Percentiles rank a stretch among this genome's conserved stretches.
Conservation (phyloP, 345 rosid species). For the Camelina hispida region DNA sequence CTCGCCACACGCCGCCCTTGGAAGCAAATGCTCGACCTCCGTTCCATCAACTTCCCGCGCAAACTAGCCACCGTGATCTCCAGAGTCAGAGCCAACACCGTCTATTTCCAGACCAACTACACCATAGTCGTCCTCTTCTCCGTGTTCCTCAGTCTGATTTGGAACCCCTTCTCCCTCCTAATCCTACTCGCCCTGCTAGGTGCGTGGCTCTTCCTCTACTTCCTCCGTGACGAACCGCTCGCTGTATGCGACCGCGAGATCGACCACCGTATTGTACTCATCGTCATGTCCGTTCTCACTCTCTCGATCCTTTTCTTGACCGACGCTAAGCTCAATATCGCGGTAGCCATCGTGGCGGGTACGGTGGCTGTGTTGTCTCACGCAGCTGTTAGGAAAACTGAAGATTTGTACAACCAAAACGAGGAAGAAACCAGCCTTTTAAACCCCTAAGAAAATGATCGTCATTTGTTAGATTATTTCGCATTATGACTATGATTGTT, state of each 20-base stretch:
- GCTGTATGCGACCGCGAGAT: constrained; percentile 57
- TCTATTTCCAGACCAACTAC: constrained; percentile 75
- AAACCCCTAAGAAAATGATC: constrained; percentile 15
- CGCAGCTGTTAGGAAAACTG: constrained; percentile 69
- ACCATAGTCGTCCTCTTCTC: constrained; percentile 58
- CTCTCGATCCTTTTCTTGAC: constrained; percentile 68
- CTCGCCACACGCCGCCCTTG: constrained; percentile 75
- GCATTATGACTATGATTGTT: not conserved
- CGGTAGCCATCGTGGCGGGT: constrained; percentile 64
- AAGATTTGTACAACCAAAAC: constrained; percentile 55
- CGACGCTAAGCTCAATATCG: constrained; percentile 60
- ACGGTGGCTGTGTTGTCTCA: constrained; percentile 55
- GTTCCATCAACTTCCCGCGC: constrained; percentile 49
- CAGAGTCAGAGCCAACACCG: constrained; percentile 55
- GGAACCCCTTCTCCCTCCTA: constrained; percentile 82
- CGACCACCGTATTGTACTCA: constrained; percentile 66
- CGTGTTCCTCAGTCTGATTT: constrained; percentile 71
- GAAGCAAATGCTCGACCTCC: constrained; percentile 65
- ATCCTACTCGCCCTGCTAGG: constrained; percentile 64
- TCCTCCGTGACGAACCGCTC: constrained; percentile 80
- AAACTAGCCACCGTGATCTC: constrained; percentile 49
- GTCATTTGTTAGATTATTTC: constrained; percentile 3
- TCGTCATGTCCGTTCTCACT: constrained; percentile 59
- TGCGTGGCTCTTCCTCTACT: constrained; percentile 81
- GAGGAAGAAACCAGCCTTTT: constrained; percentile 56